Base-by-base conservation (phyloP, 768 basidiomycete genomes). In the Scleroderma bovista region DNA sequence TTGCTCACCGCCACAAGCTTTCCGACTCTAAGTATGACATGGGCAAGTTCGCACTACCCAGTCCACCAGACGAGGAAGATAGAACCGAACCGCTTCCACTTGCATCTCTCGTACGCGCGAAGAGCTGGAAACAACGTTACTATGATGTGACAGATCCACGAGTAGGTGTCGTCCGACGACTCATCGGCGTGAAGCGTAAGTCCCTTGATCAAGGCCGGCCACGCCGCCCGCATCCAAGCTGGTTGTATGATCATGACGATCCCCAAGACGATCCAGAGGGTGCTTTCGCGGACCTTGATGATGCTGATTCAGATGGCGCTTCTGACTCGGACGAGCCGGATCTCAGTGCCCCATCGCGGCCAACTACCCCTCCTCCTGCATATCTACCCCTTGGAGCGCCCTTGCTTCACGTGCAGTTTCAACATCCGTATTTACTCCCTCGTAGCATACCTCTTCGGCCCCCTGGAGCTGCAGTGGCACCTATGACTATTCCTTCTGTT, bases 161-260 rank as follows among this genome's bases (percentile, higher is more conserved):
- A 16, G 71, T 89, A 12, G 79, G 83, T 2, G 73, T 90, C 10
- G 76, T 88, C 36, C 74, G 72, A 52, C 83, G 82, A 62, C 63
- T 91, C 39, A 80, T 82, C 50, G 86, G 83, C 1, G 76, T 81
- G 24, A 90, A 88, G 69, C 73, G 86, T 54, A 89, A 83, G 66
- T 68, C 61, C 11, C 55, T 60, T n/a, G 66, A 66, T 23, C 70
- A 75, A 53, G 69, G 68, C 4, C 51, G 54, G 17, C 67, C 73
- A 11, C 61, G 63, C 23, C 73, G 69, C 51, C 66, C 63, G 50
- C 64, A 68, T 11, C 70, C 74, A 34, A 60, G 69, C 13, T 78
- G 81, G 79, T 55, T 66, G 20, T 64, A 72, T 32, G 74, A 76
- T 23, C 67, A 73, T 43, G 73, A 73, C 51, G 75, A 79, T 78